Base-by-base conservation (phyloP, 805 yeast genomes). In the Nematodospora valgi region DNA sequence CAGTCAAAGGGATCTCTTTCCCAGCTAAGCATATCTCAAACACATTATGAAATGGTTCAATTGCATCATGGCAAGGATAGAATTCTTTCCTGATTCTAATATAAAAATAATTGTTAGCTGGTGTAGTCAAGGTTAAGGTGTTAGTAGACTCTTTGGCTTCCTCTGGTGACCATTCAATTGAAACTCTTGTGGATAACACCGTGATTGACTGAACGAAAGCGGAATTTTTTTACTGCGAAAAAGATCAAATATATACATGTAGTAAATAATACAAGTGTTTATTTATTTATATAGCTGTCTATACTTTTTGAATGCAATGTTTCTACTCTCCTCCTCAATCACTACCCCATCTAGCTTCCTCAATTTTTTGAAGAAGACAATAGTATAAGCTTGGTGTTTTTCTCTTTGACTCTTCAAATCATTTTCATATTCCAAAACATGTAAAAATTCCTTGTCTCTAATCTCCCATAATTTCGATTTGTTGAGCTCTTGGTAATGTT, bases 11-110 rank as follows among this genome's bases (percentile, higher is more conserved):
- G 11, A 57, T 56, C 33, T 74, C 76, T 1, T 50, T 51, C 2
- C 86, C 85, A 4, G 72, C 70, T 54, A 76, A 72, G 1, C 70
- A 75, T 81, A 82, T 75, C 46, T 79, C 78, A 43, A 76, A 76
- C 15, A 60, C 49, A 12, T 59, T 39, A 8, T 48, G 49, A 26
- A 60, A 55, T 23, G 34, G 38, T 4, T 40, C 25, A 10, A 12
- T 13, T 22, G 38, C 38, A 11, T 34, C 22, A n/a, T 16, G 30
- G n/a, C n/a, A n/a, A n/a, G n/a, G n/a, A n/a, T n/a, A n/a, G n/a
- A n/a, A n/a, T n/a, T n/a, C n/a, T 21, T 40, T 43, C 18, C 40
- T 50, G 21, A 62, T 47, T 28, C 76, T 51, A 17, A 69, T 52
- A 41, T 77, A 82, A 11, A 75, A 75, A 47, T 68, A 77, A 38